These are phyloP conservation scores for Aquilaria sinensis DNA, from an alignment of 345 rosid species.

Conservation along the genomic window DNA sequence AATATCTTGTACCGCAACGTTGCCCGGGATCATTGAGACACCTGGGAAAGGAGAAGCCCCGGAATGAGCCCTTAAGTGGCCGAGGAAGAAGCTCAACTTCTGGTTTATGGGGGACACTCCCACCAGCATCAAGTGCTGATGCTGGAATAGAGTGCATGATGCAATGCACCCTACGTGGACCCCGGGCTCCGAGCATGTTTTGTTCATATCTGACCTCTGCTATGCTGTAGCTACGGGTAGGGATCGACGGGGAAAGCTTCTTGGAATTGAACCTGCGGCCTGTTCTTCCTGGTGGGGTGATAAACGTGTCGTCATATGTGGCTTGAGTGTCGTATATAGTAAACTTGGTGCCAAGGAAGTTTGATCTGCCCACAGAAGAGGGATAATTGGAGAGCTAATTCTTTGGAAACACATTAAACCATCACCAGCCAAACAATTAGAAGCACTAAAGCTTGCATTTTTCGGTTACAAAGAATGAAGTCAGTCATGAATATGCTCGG, in stretches of 20 bases:
- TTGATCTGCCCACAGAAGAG: slow-evolving; percentile 29
- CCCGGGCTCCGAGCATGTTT: slow-evolving; percentile 45
- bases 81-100: slow-evolving; percentile 26
- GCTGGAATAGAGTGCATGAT: slow-evolving; percentile 49
- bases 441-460: too few relatives aligned
- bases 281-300: slow-evolving; percentile 21
- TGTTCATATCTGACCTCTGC: slow-evolving; percentile 43
- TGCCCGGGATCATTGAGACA: slow-evolving; percentile 29
- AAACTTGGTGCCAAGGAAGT: slow-evolving; percentile 52
- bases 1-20: slow-evolving; percentile 34
- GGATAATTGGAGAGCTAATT: too few relatives aligned
- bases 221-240: slow-evolving; percentile 41
- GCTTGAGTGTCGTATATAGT: slow-evolving; percentile 48
- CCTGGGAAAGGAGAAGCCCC: slow-evolving; percentile 36
- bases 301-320: slow-evolving; percentile 18
- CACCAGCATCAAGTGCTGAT: slow-evolving; percentile 40
- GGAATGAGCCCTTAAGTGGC: slow-evolving; percentile 29
- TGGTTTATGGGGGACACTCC: slow-evolving; percentile 40
- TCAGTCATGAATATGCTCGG: too few relatives aligned
- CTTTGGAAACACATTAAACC: too few relatives aligned
- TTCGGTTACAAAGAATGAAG: too few relatives aligned
- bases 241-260: slow-evolving; percentile 47
- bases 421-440: too few relatives aligned
- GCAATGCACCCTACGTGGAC: slow-evolving; percentile 51
- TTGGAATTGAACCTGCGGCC: slow-evolving; percentile 48